A percentile compares a stretch with the other conserved stretches of the same genome.
These are phyloP conservation scores for Verticillium albo-atrum DNA, from an alignment of 2,329 filamentous ascomycete genomes.

Conservation along the genomic window DNA sequence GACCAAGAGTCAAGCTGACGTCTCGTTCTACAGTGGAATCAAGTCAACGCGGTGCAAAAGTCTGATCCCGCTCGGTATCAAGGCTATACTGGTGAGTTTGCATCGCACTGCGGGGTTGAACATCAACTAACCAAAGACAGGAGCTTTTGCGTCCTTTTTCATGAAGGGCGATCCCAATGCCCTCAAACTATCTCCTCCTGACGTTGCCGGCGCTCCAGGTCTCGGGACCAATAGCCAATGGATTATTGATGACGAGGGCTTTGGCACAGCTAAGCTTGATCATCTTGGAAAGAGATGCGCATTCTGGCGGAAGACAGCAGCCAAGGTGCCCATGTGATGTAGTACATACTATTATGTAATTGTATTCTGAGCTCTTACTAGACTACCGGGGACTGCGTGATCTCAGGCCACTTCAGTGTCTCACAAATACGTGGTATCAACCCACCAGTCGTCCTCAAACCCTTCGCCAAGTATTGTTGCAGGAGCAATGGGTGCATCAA, in stretches of 20 bases:
- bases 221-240: constrained; percentile 41
- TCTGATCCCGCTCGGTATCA: constrained; percentile 48
- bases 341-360: background rate
- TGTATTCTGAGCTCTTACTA: background rate
- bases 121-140: constrained; percentile 20
- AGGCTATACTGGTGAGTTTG: constrained; percentile 33
- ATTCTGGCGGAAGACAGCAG: constrained; percentile 46
- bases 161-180: constrained; percentile 54
- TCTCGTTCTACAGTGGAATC: constrained; percentile 43
- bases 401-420: background rate
- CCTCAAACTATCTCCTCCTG: constrained; percentile 45
- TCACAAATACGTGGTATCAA: constrained; percentile 1
- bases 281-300: constrained; percentile 42
- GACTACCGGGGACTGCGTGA: background rate
- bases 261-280: constrained; percentile 31
- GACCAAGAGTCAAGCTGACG: background rate
- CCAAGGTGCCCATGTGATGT: constrained; percentile 38
- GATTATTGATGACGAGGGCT: constrained; percentile 40
- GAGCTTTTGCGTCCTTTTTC: constrained; percentile 57
- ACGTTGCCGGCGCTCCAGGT: constrained; percentile 38
- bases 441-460: constrained; percentile 10
- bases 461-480: constrained; percentile 2
- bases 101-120: background rate
- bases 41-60: constrained; percentile 45
- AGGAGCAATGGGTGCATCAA: background rate